Conservation (phyloP, 768 basidiomycete genomes). For the Xerocomus potaroensis region DNA sequence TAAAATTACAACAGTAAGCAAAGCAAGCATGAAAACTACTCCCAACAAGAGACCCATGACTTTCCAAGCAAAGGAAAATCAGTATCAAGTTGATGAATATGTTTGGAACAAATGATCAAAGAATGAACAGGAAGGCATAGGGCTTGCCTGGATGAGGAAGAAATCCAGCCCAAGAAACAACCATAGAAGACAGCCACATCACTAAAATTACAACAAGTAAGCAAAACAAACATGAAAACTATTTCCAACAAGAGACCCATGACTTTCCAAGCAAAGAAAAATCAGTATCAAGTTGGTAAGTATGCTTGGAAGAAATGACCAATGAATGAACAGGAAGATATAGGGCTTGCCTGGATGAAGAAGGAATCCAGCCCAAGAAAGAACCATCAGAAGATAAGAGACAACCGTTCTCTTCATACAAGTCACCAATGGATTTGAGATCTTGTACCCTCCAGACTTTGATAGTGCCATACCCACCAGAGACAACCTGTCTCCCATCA, state of each 20-base stretch:
- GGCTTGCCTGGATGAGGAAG: constrained; percentile 1
- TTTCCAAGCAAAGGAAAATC: not conserved
- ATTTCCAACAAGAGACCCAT: not conserved
- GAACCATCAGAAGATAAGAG: constrained; percentile 1
- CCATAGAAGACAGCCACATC: too few species aligned
- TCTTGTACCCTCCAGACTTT: not conserved
- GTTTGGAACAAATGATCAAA: not conserved
- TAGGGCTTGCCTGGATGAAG: constrained; percentile 1
- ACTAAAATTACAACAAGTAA: too few species aligned
- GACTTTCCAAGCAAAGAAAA: not conserved
- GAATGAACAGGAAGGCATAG: constrained; percentile 1
- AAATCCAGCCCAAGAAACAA: constrained; percentile 1
- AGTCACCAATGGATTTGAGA: not conserved
- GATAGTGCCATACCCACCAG: not conserved
- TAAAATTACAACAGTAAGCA: too few species aligned
- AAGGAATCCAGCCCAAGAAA: constrained; percentile 4
- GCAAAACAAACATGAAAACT: not conserved
- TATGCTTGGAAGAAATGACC: not conserved
- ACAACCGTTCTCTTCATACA: constrained; percentile 1
- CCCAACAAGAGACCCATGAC: not conserved
- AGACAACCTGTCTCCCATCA: constrained; percentile 2
- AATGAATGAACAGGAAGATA: constrained; percentile 1
- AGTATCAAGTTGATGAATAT: not conserved
- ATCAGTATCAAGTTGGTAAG: not conserved
- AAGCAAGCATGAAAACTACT: not conserved